Base-by-base conservation (phyloP, 1,284 basidiomycete genomes). In the Macrocystidia cucumis region DNA sequence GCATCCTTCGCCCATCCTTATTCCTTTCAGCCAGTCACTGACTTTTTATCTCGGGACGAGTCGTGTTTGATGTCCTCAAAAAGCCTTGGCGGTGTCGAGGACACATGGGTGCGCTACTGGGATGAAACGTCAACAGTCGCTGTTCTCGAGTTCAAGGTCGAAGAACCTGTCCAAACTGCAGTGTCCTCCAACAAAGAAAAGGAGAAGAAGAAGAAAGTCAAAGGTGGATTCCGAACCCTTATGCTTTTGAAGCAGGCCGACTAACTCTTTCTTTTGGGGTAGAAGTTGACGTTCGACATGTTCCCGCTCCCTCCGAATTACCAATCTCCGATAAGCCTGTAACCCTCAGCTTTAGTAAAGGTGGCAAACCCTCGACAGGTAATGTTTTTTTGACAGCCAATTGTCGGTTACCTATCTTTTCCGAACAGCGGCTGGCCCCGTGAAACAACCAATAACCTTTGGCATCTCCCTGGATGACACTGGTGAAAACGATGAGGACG, bases 1-100 rank as follows among this genome's bases (percentile, higher is more conserved):
- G 81, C 83, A 4, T 91, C 89, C 7, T 93, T 91, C 54, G 90
- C 89, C 26, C 85, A 91, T 55, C 74, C 82, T 2, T 78, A 83
- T 45, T 86, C 90, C 5, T 93, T 93, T 56, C 78, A 87, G 46
- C 83, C 81, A 4, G 67, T 87, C 13, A 68, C 74, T 13, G 76
- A 90, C 40, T 72, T 79, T 52, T 71, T 80, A 45, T 60, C 74
- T 29, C 73, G 78, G 11, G 86, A 91, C 46, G 86, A 88, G 41
- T 73, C 79, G 7, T 81, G 78, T 44, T 58, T 89, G 16, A 49
- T 66, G 11, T 81, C 80, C 3, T 78, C 83, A 1, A 44, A 67
- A 17, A 69, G 65, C 38, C 60, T 87, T 8, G 86, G 85, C 21
- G 82, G 83, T 6, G 64, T 67, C 13, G 81, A 84, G 46, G 74